A percentile compares a stretch with the other conserved stretches of the same genome.
Conservation (phyloP, 345 rosid species). For the Rhizophora mangle region DNA sequence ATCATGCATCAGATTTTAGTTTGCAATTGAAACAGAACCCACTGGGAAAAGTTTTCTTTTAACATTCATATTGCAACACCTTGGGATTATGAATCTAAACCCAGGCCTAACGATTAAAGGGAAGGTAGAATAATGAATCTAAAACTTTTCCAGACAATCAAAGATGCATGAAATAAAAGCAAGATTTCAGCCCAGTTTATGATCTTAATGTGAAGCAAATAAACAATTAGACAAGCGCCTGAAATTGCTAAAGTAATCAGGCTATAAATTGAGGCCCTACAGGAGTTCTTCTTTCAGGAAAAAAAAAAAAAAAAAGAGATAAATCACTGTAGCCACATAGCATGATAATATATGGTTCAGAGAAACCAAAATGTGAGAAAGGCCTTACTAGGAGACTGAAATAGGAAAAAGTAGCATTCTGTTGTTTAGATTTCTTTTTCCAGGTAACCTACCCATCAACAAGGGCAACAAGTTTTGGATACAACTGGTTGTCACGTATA, state of each 20-base stretch:
- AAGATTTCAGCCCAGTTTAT: neutral
- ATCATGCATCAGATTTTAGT: neutral
- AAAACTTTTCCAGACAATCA: neutral
- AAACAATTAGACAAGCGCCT: no score
- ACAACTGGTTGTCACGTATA: conserved; percentile 81
- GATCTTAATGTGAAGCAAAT: neutral
- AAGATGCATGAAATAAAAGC: no score
- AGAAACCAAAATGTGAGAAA: neutral
- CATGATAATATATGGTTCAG: neutral
- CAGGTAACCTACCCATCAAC: conserved; percentile 63
- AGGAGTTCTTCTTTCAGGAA: neutral
- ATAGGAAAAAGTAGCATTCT: neutral
- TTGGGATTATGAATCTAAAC: neutral
- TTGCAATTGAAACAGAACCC: neutral
- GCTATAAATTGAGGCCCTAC: no score
- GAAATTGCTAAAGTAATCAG: no score
- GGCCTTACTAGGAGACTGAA: conserved; percentile 1
- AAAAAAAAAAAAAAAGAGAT: neutral
- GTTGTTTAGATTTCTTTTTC: neutral
- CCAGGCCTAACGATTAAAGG: neutral
- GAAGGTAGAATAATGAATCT: neutral
- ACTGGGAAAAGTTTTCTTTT: neutral
- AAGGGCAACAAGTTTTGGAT: conserved; percentile 70
- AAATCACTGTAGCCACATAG: neutral
- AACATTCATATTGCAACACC: neutral